phyloP scores from a whole-genome alignment of 2,329 filamentous ascomycete genomes.

The Cladosporium sp. region DNA sequence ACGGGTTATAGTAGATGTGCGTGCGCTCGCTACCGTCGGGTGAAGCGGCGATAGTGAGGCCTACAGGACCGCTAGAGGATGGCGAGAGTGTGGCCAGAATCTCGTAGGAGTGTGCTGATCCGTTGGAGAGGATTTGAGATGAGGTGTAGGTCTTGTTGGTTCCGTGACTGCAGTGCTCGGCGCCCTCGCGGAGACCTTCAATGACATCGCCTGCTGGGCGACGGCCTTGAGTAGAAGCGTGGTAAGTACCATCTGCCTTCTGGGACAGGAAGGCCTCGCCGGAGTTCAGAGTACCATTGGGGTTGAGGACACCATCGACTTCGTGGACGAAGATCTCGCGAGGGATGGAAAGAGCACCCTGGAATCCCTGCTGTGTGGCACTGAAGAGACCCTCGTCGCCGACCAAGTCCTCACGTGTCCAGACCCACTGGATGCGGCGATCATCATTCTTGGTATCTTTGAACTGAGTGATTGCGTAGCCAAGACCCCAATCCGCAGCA shows the following conservation, averaged over 20 bases:
- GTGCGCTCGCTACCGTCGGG: constrained; percentile 43
- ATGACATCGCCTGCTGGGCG: constrained; percentile 44
- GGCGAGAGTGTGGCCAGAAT: constrained; percentile 25
- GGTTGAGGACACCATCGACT: constrained; percentile 35
- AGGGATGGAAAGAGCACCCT: constrained; percentile 41
- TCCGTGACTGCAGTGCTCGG: constrained; percentile 22
- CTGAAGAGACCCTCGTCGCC: constrained; percentile 36
- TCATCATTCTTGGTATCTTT: constrained; percentile 47
- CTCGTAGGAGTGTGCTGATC: constrained; percentile 15
- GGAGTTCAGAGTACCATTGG: constrained; percentile 24
- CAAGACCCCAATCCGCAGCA: constrained; percentile 41
- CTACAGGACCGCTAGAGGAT: constrained; percentile 35
- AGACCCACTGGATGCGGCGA: constrained; percentile 45
- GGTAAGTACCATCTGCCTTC: constrained; percentile 34
- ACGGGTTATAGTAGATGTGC: constrained; percentile 41
- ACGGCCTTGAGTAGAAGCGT: constrained; percentile 42
- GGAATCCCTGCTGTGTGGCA: constrained; percentile 40
- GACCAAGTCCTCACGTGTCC: constrained; percentile 42
- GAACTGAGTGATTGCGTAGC: constrained; percentile 46
- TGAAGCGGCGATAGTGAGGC: constrained; percentile 41
- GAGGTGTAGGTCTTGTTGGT: constrained; percentile 22
- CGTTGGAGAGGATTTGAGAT: constrained; percentile 36
- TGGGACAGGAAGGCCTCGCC: constrained; percentile 23
- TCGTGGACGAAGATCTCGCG: constrained; percentile 46
- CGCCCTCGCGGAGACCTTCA: constrained; percentile 33